Evolutionary conservation across 805 yeast genomes (phyloP), one percentile per base, ranked within the genome.

Genomic region (Saccharomycopsis sp.): DNA sequence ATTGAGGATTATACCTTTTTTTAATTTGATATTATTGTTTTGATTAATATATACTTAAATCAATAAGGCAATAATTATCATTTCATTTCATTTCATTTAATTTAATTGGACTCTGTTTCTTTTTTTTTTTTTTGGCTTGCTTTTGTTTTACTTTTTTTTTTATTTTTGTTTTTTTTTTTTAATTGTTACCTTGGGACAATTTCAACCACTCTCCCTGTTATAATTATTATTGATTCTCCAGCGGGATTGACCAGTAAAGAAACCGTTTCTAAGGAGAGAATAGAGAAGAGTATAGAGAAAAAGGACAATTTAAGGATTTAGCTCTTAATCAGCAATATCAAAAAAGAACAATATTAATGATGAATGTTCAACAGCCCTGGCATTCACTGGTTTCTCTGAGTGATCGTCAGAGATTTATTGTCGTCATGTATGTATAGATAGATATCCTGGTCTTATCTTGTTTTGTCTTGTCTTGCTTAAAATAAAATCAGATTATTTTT

Each of bases 361-460:
- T 39, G 42, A 40, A 34, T 22, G 36, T 35, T n/a, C 48, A 40
- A 24, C 45, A 44, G 31, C 36, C 41, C 4, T 47, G 51, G 51
- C 47, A 47, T 11, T 29, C 38, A 17, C 34, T 37, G 42, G 43
- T 47, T 16, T 42, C 45, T 17, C 9, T 31, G n/a, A 40, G 32
- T 26, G 51, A 47, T 41, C 51, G 51, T 13, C 51, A 44, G 4
- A 44, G 40, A 38, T 40, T 44, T 23, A 47, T 47, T 21, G 19
- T 44, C 9, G 43, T 40, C 29, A 41, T 47, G 48, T 46, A 40
- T 9, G 47, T 44, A 38, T 36, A n/a, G n/a, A n/a, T n/a, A n/a
- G n/a, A n/a, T n/a, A n/a, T n/a, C n/a, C n/a, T n/a, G 11, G 8
- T n/a, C 14, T 16, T 33, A 9, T 33, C 17, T 9, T 14, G 37